Evolutionary conservation across 495 filamentous ascomycete genomes (phyloP).

Genomic region (Penicillium waksmanii): DNA sequence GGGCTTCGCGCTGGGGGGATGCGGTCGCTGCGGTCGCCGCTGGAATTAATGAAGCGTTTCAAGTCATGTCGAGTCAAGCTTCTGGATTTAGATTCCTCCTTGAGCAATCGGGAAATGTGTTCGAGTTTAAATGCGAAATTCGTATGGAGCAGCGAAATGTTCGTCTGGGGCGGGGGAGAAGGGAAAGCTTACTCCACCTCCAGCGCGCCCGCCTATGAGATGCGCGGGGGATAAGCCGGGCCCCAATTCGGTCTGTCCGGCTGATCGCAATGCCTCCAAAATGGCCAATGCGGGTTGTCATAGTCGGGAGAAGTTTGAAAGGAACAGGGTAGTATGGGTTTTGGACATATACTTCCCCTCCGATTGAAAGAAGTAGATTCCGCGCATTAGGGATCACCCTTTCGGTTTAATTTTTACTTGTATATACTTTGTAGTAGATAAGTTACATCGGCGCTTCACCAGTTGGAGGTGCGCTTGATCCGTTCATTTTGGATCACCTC

Average conservation of each 20-base stretch:
- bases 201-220: conserved; percentile 1
- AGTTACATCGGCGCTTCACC: conserved; percentile 28
- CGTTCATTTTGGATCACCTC: conserved; percentile 79
- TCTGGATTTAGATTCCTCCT: background rate
- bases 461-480: conserved; percentile 50
- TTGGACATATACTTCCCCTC: no score
- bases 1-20: background rate
- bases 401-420: no score
- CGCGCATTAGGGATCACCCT: no score
- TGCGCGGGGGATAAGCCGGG: conserved; percentile 3
- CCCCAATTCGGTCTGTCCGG: background rate
- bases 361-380: no score
- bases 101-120: background rate
- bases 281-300: no score
- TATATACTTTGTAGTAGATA: conserved; percentile 3
- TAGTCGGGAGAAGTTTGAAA: no score
- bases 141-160: background rate
- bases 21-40: background rate
- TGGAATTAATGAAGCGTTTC: background rate
- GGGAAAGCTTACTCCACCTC: background rate
- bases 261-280: no score
- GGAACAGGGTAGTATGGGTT: no score
- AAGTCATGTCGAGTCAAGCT: background rate
- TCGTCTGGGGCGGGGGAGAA: conserved; percentile 1
- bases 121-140: background rate